A percentile compares a stretch with the other conserved stretches of the same genome.
Conservation (phyloP, 73 alveolate species). For the Paramecium tetraurelia region DNA sequence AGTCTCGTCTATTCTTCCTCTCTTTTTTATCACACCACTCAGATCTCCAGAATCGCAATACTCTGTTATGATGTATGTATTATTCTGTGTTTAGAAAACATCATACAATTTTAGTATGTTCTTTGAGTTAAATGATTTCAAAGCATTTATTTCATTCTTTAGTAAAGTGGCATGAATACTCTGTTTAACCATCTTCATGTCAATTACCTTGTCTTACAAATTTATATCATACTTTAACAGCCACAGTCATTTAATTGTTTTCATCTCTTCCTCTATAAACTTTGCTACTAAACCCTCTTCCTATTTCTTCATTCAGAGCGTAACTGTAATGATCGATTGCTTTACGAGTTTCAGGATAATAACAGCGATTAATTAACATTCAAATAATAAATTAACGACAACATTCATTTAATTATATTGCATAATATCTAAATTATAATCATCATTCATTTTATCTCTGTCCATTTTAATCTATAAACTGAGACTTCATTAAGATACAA, state of each 20-base stretch:
- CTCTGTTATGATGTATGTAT: constrained; percentile 61
- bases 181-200: constrained; percentile 60
- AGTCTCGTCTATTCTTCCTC: constrained; percentile 46
- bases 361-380: constrained; percentile 42
- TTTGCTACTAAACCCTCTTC: constrained; percentile 57
- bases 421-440: background rate
- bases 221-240: constrained; percentile 38
- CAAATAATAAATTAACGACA: constrained; percentile 12
- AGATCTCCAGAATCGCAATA: constrained; percentile 64
- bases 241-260: constrained; percentile 45
- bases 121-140: constrained; percentile 37
- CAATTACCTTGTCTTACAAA: constrained; percentile 41
- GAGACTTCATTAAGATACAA: background rate
- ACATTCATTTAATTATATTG: background rate
- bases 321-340: constrained; percentile 62
- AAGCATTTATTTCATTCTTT: constrained; percentile 59
- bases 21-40: constrained; percentile 26
- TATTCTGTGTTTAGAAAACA: constrained; percentile 58
- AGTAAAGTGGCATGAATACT: constrained; percentile 47
- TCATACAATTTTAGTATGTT: constrained; percentile 51
- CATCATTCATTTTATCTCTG: background rate
- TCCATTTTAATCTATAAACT: background rate
- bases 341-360: constrained; percentile 51
- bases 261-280: constrained; percentile 62
- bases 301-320: constrained; percentile 52